These are phyloP conservation scores for Amanita subjunquillea DNA, from an alignment of 768 basidiomycete species.

Conservation along the genomic window DNA sequence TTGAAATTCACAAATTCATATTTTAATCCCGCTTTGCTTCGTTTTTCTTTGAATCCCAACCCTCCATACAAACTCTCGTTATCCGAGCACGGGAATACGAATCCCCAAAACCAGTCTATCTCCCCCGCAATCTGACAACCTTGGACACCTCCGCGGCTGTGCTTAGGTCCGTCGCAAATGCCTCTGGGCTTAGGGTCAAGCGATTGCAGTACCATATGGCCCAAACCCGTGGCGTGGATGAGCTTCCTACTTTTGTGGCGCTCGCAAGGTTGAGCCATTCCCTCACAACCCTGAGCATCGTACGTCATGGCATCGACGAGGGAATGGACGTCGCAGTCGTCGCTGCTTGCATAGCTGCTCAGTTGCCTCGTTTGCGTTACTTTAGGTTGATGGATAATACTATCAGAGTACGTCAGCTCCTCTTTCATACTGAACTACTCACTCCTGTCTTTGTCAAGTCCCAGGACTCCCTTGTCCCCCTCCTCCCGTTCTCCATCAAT, in stretches of 20 bases:
- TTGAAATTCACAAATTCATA: conserved; percentile 15
- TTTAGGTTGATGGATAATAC: conserved; percentile 14
- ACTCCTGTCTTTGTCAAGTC: conserved; percentile 1
- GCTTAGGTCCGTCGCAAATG: conserved; percentile 9
- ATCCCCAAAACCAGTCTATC: conserved; percentile 7
- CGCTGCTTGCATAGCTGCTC: conserved; percentile 11
- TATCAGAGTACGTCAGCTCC: conserved; percentile 9
- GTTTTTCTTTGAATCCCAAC: conserved; percentile 11
- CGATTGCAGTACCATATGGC: conserved; percentile 12
- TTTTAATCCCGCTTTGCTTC: conserved; percentile 9
- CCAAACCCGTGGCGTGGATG: conserved; percentile 10
- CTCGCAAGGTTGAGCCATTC: conserved; percentile 8
- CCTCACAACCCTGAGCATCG: conserved; percentile 13
- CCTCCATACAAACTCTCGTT: conserved; percentile 7
- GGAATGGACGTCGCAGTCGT: conserved; percentile 13
- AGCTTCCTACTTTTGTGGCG: conserved; percentile 13
- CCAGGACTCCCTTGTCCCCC: conserved; percentile 10
- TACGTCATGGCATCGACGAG: conserved; percentile 5
- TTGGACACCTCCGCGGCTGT: conserved; percentile 11
- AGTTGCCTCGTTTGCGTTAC: conserved; percentile 14
- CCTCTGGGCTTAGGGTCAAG: conserved; percentile 10
- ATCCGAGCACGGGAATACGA: neutral
- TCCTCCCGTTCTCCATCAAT: conserved; percentile 10
- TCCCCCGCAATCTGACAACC: conserved; percentile 8
- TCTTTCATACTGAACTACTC: neutral